Evolutionary conservation across 345 rosid species (phyloP), one percentile per base, ranked within the genome.

Genomic region (Moringa oleifera): DNA sequence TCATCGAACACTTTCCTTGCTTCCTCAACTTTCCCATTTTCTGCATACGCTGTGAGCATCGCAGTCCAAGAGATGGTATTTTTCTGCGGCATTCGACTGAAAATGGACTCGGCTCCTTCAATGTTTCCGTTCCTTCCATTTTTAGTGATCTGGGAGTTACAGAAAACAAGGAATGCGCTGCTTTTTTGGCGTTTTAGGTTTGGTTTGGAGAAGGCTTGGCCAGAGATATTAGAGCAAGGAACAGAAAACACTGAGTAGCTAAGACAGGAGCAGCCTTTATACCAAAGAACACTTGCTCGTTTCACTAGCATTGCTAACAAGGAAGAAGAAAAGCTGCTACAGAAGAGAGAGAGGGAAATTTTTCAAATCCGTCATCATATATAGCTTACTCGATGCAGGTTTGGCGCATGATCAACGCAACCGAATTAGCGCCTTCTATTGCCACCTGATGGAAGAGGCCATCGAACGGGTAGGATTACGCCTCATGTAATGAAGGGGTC

Each of bases 21-120:
- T 63, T 73, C 74, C 33, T 36, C 61, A 51, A 87, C 72, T 20
- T 77, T 75, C 45, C 92, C 87, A 22, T 87, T 87, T 46, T 75
- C 75, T 0, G 86, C 83, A 2, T 76, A 85, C 0, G 77, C 97
- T 0, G 97, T 77, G 51, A 90, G 77, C 88, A 90, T 83, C 20
- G 90, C 91, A n/a, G 90, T 90, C 82, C 90, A 81, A 22, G 95
- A 80, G 25, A 90, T 76, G 7, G 80, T 63, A 55, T 18, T 87
- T 75, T 80, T 87, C 58, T 61, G 61, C 1, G 87, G 71, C 90
- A 83, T 85, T 10, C 83, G 68, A 22, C 58, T 72, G 70, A 90
- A 90, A 18, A 85, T 71, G 11, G 83, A 68, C 59, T 87, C 97
- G 0, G 95, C 83, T 64, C 73, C 78, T 68, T 71, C 59, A 36